Percentiles rank a stretch among this genome's conserved stretches.
Evolutionary conservation across 2,329 filamentous ascomycete species (phyloP).

Genomic region (Colletotrichum sidae): DNA sequence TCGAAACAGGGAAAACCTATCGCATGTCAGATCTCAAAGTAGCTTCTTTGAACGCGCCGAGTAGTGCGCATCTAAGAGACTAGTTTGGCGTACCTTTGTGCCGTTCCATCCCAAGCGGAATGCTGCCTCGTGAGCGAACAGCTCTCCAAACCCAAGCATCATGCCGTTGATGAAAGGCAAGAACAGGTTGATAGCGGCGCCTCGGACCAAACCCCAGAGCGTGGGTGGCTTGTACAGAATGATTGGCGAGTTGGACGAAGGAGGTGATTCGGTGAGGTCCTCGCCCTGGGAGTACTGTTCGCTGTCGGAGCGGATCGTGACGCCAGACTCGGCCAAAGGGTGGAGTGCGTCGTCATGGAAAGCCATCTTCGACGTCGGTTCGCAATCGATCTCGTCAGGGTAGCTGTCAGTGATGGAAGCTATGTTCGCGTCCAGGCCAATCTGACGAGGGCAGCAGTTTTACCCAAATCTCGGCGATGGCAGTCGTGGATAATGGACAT

Average conservation of each 20-base stretch:
- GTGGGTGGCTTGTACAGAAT: conserved; percentile 92
- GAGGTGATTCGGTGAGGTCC: conserved; percentile 69
- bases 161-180: conserved; percentile 96
- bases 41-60: not conserved
- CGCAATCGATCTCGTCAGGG: not conserved
- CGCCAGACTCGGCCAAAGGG: conserved; percentile 76
- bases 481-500: not conserved
- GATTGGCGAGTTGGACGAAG: conserved; percentile 74
- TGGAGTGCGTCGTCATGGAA: conserved; percentile 54
- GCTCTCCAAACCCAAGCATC: conserved; percentile 97
- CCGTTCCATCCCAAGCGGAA: conserved; percentile 93
- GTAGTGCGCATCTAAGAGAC: not conserved
- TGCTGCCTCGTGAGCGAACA: conserved; percentile 95
- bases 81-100: conserved; percentile 78
- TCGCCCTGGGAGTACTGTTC: conserved; percentile 81
- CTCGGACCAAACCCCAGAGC: conserved; percentile 84
- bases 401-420: conserved; percentile 4
- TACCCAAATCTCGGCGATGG: conserved; percentile 28
- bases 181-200: conserved; percentile 94
- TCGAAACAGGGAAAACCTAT: conserved; percentile 68
- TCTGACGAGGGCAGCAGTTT: conserved; percentile 16
- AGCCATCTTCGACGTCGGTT: conserved; percentile 57
- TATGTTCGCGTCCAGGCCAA: conserved; percentile 8
- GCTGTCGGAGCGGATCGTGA: conserved; percentile 85
- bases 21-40: conserved; percentile 6